Evolutionary conservation across 2,329 filamentous ascomycete species (phyloP), one percentile per base, ranked within the genome.

Genomic region (Phialophora tarda): DNA sequence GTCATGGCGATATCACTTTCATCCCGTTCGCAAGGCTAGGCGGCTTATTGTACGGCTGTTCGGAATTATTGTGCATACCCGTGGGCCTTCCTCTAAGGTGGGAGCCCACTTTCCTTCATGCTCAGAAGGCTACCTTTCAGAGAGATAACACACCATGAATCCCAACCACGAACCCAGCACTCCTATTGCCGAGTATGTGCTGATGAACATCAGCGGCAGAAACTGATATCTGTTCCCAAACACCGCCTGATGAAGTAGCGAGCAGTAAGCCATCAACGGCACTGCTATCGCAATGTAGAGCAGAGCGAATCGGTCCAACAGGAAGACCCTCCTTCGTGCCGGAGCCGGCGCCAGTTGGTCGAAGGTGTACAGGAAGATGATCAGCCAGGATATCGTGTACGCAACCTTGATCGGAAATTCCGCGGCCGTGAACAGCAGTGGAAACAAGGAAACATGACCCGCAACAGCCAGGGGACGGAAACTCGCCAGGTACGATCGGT

Each of bases 151-250:
- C 34, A 96, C 91, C 81, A 93, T 87, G 77, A 97, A 97, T 10
- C 95, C 93, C 48, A 97, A 74, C 94, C 94, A 98, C 79, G 95
- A 98, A 2, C 92, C 93, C 21, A 97, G 88, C 0, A 98, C 93
- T n/a, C 95, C 95, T 65, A 98, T 83, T 4, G 95, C 95, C 38
- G 91, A 92, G 78, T 98, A 99, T 12, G 91, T 91, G 82, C 94
- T 98, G 72, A 89, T 97, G 76, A 98, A 95, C 94, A 99, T 98
- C 73, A 98, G 82, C 28, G 95, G 95, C 62, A 99, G 79, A 78
- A 98, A 99, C 79, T 97, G 92, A 73, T 91, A 92, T 69, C 83
- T 86, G 74, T 88, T 85, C 0, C 93, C 93, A 80, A 97, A 97
- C 4, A 96, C 80, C n/a, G 94, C 77, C 56, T 87, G 85, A 77